phyloP scores from a whole-genome alignment of 805 yeast genomes.

The Wickerhamomyces queroliae region DNA sequence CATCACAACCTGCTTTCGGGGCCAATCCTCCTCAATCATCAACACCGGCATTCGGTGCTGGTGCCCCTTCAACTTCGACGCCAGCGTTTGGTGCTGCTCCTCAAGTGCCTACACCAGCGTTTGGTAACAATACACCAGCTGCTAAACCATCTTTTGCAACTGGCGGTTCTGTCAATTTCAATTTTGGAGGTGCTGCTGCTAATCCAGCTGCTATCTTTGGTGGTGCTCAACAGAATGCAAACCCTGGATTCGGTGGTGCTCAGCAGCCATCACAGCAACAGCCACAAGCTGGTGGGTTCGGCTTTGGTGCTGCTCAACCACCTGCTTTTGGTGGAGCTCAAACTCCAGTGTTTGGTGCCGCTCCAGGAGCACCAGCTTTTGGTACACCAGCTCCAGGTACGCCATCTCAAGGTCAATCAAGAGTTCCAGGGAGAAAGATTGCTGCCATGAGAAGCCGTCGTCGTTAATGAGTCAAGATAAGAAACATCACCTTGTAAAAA shows the following conservation, averaged over 20 bases:
- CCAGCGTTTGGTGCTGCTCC: conserved; percentile 5
- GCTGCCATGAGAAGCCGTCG: conserved; percentile 24
- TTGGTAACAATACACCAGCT: conserved; percentile 4
- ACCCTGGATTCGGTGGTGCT: not conserved
- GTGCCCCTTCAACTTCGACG: conserved; percentile 11
- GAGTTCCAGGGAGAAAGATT: conserved; percentile 19
- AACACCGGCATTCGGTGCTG: conserved; percentile 10
- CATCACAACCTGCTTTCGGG: conserved; percentile 16
- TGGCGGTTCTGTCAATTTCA: not conserved
- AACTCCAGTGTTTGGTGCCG: conserved; percentile 2
- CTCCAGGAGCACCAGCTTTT: conserved; percentile 2
- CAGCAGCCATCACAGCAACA: too few relatives aligned
- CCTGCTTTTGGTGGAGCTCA: conserved; percentile 7
- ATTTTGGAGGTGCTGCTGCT: not conserved
- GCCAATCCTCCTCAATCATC: conserved; percentile 4
- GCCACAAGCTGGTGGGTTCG: not conserved
- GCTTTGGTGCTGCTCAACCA: conserved; percentile 9
- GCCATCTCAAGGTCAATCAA: conserved; percentile 4
- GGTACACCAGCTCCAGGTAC: conserved; percentile 5
- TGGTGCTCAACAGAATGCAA: not conserved
- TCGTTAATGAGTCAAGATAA: conserved; percentile 9
- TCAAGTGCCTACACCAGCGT: too few relatives aligned
- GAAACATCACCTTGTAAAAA: too few relatives aligned
- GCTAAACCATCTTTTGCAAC: conserved; percentile 2
- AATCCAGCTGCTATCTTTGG: conserved; percentile 2